Conservation (phyloP, 495 filamentous ascomycete species). For the Penicillium antarcticum region DNA sequence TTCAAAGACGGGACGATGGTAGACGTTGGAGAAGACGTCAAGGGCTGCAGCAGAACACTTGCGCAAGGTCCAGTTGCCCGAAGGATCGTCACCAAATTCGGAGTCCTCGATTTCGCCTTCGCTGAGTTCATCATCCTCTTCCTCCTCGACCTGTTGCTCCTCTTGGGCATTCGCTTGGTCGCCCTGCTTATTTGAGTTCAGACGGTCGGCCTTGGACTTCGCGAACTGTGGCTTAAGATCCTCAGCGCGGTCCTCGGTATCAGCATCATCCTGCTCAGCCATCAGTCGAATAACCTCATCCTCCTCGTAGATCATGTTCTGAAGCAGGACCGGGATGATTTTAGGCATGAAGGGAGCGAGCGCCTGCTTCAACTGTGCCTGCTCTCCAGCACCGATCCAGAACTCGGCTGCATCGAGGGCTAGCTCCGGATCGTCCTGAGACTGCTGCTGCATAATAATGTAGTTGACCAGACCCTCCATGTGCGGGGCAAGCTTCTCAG, state of each 20-base stretch:
- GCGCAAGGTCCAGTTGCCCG: constrained; percentile 91
- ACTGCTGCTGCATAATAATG: constrained; percentile 84
- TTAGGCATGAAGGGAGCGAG: constrained; percentile 75
- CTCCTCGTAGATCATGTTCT: constrained; percentile 95
- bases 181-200: constrained; percentile 45
- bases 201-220: constrained; percentile 59
- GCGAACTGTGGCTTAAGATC: constrained; percentile 95
- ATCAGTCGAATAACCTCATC: constrained; percentile 86
- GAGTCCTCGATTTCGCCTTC: constrained; percentile 89
- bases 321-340: constrained; percentile 85
- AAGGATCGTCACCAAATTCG: constrained; percentile 68
- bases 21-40: constrained; percentile 89
- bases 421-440: constrained; percentile 79
- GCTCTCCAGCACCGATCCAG: constrained; percentile 91
- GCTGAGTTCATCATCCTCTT: constrained; percentile 69
- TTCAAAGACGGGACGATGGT: constrained; percentile 82
- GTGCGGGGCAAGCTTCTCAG: constrained; percentile 86
- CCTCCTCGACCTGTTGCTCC: constrained; percentile 38
- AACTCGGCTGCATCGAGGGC: constrained; percentile 96
- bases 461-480: constrained; percentile 89
- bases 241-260: constrained; percentile 82
- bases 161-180: constrained; percentile 48
- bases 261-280: constrained; percentile 83
- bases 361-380: constrained; percentile 67
- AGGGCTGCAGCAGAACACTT: constrained; percentile 97